Evolutionary conservation across 148 eudicot genomes (phyloP).

Genomic region (Agrostemma githago): DNA sequence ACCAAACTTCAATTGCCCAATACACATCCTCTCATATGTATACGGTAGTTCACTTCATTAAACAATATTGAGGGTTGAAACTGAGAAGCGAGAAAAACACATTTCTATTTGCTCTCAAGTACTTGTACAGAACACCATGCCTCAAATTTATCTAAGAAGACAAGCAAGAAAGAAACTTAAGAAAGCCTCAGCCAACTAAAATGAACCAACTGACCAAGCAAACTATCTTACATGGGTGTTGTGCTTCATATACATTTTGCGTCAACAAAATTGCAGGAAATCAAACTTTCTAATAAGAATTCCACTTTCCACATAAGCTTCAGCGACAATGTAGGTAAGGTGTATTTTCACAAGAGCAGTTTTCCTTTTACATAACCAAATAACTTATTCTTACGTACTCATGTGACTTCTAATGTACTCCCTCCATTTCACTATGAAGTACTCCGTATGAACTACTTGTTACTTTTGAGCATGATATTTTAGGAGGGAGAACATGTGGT

Average conservation of each 20-base stretch:
- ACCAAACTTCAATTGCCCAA: background rate
- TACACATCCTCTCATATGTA: background rate
- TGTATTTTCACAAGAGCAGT: background rate
- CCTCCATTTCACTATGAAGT: too few relatives aligned
- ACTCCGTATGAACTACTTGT: too few relatives aligned
- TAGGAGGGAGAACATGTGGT: too few relatives aligned
- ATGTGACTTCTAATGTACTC: too few relatives aligned
- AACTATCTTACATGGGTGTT: background rate
- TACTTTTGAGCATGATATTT: too few relatives aligned
- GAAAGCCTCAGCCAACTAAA: too few relatives aligned
- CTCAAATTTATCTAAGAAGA: background rate
- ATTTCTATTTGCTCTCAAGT: background rate
- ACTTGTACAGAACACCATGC: background rate
- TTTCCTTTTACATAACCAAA: background rate
- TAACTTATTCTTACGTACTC: too few relatives aligned
- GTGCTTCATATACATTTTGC: background rate
- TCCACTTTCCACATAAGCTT: background rate
- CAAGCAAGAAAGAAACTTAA: background rate
- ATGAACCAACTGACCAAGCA: background rate
- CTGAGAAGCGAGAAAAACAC: background rate
- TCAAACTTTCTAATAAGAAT: background rate
- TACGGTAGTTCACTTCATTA: background rate
- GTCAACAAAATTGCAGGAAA: constrained; percentile 9
- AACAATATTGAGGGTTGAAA: background rate
- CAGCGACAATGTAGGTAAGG: background rate